A percentile compares a stretch with the other conserved stretches of the same genome.
These are phyloP conservation scores for Kodamaea restingae DNA, from an alignment of 805 yeast genomes.

Conservation along the genomic window DNA sequence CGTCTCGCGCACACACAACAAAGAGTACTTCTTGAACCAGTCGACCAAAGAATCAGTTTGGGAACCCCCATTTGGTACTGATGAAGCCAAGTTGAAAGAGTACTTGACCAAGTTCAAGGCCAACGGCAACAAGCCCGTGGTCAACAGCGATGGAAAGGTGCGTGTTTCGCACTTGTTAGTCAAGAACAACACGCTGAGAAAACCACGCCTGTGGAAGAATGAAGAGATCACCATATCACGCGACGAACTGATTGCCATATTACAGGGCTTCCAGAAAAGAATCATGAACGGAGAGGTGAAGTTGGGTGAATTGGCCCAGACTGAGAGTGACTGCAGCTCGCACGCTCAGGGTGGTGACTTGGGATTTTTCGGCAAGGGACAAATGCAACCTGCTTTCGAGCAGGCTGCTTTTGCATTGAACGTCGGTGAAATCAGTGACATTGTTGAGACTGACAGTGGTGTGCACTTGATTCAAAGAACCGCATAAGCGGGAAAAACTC, in stretches of 20 bases:
- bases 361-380: conserved; percentile 83
- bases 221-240: conserved; percentile 70
- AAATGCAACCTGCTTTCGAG: conserved; percentile 95
- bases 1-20: conserved; percentile 72
- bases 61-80: conserved; percentile 88
- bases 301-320: conserved; percentile 67
- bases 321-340: conserved; percentile 86
- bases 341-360: conserved; percentile 88
- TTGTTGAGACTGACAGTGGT: conserved; percentile 88
- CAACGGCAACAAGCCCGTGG: conserved; percentile 44
- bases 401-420: conserved; percentile 77
- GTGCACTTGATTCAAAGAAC: conserved; percentile 85
- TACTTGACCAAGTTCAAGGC: conserved; percentile 46
- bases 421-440: conserved; percentile 77
- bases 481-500: too few relatives aligned
- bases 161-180: conserved; percentile 78
- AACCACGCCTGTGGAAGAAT: conserved; percentile 90
- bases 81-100: conserved; percentile 50
- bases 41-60: conserved; percentile 72
- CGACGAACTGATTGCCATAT: conserved; percentile 73
- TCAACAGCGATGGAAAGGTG: conserved; percentile 50
- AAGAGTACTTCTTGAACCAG: conserved; percentile 78
- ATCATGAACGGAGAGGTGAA: conserved; percentile 62
- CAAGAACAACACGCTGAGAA: conserved; percentile 78
- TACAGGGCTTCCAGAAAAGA: conserved; percentile 53